Percentiles rank a stretch among this genome's conserved stretches.
Evolutionary conservation across 1,284 basidiomycete species (phyloP).

Genomic region (Cryptococcus wingfieldii): DNA sequence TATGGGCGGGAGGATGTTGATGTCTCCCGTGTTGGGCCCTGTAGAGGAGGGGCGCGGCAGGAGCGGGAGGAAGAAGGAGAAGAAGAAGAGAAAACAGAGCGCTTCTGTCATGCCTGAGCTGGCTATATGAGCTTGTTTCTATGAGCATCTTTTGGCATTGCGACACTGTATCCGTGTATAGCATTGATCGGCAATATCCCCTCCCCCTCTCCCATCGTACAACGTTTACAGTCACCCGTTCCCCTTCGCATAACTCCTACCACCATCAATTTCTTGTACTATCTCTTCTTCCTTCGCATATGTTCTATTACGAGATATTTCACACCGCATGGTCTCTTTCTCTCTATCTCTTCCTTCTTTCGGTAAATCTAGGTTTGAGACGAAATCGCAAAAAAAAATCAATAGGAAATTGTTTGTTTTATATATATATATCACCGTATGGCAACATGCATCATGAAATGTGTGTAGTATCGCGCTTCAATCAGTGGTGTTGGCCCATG

Average conservation of each 20-base stretch:
- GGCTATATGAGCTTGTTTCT: not conserved
- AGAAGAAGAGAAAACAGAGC: slow-evolving; percentile 2
- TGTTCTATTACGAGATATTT: no score
- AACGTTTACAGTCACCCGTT: no score
- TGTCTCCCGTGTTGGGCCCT: slow-evolving; percentile 9
- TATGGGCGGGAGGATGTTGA: slow-evolving; percentile 16
- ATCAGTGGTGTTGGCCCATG: not conserved
- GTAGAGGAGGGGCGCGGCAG: slow-evolving; percentile 3
- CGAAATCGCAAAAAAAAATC: not conserved
- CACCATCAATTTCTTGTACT: no score
- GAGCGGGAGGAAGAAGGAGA: slow-evolving; percentile 4
- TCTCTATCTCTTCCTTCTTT: no score
- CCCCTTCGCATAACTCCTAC: no score
- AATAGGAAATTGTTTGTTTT: not conserved
- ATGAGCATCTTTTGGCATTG: no score
- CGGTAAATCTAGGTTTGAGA: not conserved
- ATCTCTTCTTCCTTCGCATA: no score
- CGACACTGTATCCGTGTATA: no score
- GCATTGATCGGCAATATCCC: no score
- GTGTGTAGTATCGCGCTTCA: not conserved
- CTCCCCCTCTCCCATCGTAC: no score
- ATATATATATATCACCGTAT: not conserved
- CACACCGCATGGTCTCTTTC: no score
- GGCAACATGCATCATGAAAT: not conserved
- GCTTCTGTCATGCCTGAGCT: slow-evolving; percentile 1